Base-by-base conservation (phyloP, 768 basidiomycete genomes). In the Rhodotorula paludigena region DNA sequence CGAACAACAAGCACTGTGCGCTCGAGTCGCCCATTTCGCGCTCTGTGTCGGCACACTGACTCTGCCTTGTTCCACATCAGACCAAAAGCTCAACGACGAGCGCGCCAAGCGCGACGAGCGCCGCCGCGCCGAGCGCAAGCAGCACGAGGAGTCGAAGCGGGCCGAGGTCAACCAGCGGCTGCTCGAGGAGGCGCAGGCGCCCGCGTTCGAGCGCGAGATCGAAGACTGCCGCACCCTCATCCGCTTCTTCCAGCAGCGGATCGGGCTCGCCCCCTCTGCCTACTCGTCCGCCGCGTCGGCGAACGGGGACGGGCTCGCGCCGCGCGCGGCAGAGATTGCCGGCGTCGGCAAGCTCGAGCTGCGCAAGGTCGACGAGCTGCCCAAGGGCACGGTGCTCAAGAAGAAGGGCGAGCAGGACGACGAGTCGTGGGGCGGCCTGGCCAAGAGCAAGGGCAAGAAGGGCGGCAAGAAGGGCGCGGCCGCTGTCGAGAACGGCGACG, bases 181-280 rank as follows among this genome's bases (percentile, higher is more conserved):
- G 54, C 86, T 89, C 58, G 96, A 99, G 66, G 92, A 98, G 77
- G 96, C 96, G 32, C 85, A 86, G 66, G 76, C 83, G 32, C 93
- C 96, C 35, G 96, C 96, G 0, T 98, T 85, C 83, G 89, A 90
- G 75, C 83, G 86, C 60, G 86, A 97, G 77, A 92, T 99, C 74
- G 91, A 98, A 81, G 96, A 98, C 77, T 97, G 92, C 80, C 88
- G 90, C 76, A 94, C 89, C 7, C 85, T 96, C 72, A 87, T 94
- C 76, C 88, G 92, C 78, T 86, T 82, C 76, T 86, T 96, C 79
- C 47, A 83, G 81, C 21, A 69, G 64, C 59, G 73, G 35, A 60
- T 69, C 63, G 60, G 66, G 6, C 51, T 63, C 60, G 42, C 67
- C 47, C 44, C 66, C 73, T 20, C 70, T 8, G n/a, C 10, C n/a